These are phyloP conservation scores for Andrographis paniculata DNA, from an alignment of 305 asterid genomes.

Conservation along the genomic window DNA sequence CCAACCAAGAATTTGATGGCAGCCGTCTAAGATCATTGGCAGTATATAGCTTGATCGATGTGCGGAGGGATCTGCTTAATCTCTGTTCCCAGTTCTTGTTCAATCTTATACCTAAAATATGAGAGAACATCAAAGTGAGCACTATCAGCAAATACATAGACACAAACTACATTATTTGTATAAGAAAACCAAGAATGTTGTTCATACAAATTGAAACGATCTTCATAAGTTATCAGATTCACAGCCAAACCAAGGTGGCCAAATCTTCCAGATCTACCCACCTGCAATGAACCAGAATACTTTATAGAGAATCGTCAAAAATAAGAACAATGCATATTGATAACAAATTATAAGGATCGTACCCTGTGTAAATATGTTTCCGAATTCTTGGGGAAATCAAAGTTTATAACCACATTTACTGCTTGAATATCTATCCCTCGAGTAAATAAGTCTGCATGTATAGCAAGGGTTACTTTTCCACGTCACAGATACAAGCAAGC, in stretches of 20 bases:
- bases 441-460: slow-evolving; percentile 70
- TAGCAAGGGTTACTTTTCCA: background rate
- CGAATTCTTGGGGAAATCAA: slow-evolving; percentile 88
- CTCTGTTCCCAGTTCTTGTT: slow-evolving; percentile 93
- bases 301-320: slow-evolving; percentile 7
- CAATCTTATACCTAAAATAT: slow-evolving; percentile 72
- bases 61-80: slow-evolving; percentile 95
- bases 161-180: background rate
- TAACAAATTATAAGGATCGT: slow-evolving; percentile 17
- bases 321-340: slow-evolving; percentile 1
- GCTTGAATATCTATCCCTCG: slow-evolving; percentile 98
- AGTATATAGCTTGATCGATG: slow-evolving; percentile 83
- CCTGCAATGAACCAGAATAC: slow-evolving; percentile 35
- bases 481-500: background rate
- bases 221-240: slow-evolving; percentile 90
- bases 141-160: background rate
- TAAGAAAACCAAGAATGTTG: slow-evolving; percentile 10
- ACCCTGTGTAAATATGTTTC: slow-evolving; percentile 98
- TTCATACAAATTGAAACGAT: slow-evolving; percentile 90
- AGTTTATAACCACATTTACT: slow-evolving; percentile 87
- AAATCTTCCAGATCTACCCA: slow-evolving; percentile 95
- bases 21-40: slow-evolving; percentile 39
- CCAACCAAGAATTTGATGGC: slow-evolving; percentile 12
- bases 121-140: background rate
- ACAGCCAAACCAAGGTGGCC: slow-evolving; percentile 98